Conservation (phyloP, 2,329 filamentous ascomycete genomes). For the Fusarium nisikadoi region DNA sequence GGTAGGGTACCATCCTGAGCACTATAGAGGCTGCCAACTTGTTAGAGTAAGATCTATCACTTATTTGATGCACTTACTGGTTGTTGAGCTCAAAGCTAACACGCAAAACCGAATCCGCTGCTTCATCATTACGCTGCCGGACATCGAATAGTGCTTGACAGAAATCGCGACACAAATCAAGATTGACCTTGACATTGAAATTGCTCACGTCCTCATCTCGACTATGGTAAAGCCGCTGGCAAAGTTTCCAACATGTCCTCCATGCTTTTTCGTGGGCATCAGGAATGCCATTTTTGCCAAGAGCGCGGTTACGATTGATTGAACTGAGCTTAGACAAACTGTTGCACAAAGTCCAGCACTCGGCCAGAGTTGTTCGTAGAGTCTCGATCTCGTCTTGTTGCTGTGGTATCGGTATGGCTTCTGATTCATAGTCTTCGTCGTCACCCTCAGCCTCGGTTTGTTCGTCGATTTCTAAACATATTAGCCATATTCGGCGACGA, state of each 20-base stretch:
- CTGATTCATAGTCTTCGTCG: slow-evolving; percentile 62
- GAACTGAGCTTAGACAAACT: slow-evolving; percentile 87
- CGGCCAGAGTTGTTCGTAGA: slow-evolving; percentile 79
- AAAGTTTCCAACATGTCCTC: slow-evolving; percentile 94
- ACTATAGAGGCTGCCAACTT: slow-evolving; percentile 75
- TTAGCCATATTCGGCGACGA: slow-evolving; percentile 20
- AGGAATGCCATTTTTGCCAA: slow-evolving; percentile 77
- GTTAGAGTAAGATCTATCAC: slow-evolving; percentile 42
- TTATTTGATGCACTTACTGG: slow-evolving; percentile 65
- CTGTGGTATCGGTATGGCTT: slow-evolving; percentile 52
- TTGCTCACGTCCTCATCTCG: slow-evolving; percentile 74
- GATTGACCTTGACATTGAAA: slow-evolving; percentile 76
- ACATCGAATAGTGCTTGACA: slow-evolving; percentile 93
- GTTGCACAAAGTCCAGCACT: slow-evolving; percentile 96
- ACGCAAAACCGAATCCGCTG: slow-evolving; percentile 84
- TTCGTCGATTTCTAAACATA: slow-evolving; percentile 63
- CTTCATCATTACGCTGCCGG: slow-evolving; percentile 79
- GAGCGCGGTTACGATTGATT: slow-evolving; percentile 81
- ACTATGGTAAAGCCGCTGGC: slow-evolving; percentile 87
- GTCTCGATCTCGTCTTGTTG: slow-evolving; percentile 72
- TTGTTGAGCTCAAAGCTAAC: slow-evolving; percentile 97
- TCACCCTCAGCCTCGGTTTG: slow-evolving; percentile 64
- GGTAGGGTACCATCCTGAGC: slow-evolving; percentile 84
- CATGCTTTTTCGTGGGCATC: slow-evolving; percentile 88
- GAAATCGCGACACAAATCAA: slow-evolving; percentile 91